phyloP scores from a whole-genome alignment of 352 stramenopile species.

The Phytopythium litorale region DNA sequence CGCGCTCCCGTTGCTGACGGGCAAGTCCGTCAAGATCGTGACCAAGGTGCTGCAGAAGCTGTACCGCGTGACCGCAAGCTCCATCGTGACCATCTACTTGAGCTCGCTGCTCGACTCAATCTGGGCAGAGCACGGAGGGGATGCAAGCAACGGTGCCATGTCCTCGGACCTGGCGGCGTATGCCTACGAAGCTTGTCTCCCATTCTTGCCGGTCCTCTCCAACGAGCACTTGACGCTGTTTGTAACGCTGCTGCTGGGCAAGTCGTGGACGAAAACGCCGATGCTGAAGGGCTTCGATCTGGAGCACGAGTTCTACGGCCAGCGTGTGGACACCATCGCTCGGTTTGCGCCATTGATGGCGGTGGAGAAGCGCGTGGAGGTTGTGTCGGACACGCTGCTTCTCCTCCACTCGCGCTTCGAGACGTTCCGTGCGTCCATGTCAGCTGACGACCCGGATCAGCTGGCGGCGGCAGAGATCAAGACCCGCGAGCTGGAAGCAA shows the following conservation, averaged over 20 bases:
- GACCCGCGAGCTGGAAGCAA: conserved; percentile 29
- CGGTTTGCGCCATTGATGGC: conserved; percentile 39
- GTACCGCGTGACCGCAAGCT: conserved; percentile 48
- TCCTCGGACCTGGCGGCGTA: conserved; percentile 46
- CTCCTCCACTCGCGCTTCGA: conserved; percentile 46
- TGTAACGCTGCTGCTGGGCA: conserved; percentile 38
- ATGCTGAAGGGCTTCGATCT: conserved; percentile 18
- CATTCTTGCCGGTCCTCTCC: conserved; percentile 58
- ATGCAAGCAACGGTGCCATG: conserved; percentile 4
- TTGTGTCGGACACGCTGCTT: conserved; percentile 38
- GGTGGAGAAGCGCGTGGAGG: conserved; percentile 41
- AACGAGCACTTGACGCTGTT: conserved; percentile 72
- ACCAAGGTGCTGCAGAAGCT: conserved; percentile 75
- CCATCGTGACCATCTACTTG: conserved; percentile 68
- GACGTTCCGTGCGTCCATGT: conserved; percentile 19
- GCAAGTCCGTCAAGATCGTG: conserved; percentile 61
- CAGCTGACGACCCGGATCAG: conserved; percentile 19
- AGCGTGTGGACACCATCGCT: conserved; percentile 23
- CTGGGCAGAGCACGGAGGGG: conserved; percentile 35
- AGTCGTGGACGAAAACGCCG: conserved; percentile 10
- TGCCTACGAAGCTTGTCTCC: conserved; percentile 66
- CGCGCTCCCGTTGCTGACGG: conserved; percentile 44
- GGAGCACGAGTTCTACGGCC: conserved; percentile 53
- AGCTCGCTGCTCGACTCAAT: conserved; percentile 39
- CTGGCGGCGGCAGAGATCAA: conserved; percentile 16